These are phyloP conservation scores for Annulohypoxylon moriforme DNA, from an alignment of 495 filamentous ascomycete species.

Conservation along the genomic window DNA sequence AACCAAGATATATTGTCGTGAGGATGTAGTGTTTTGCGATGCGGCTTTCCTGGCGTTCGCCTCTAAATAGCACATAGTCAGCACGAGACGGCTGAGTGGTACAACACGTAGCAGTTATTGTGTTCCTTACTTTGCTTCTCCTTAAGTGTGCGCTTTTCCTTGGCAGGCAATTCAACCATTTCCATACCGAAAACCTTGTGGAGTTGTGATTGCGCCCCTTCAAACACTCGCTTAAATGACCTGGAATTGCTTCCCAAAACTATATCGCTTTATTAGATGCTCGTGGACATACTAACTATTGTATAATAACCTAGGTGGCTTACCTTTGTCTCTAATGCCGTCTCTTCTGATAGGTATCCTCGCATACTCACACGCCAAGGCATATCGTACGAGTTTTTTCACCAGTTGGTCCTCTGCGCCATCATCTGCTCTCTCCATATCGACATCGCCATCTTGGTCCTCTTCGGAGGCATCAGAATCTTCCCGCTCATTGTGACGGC, in stretches of 20 bases:
- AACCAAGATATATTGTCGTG: constrained; percentile 80
- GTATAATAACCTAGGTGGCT: neutral
- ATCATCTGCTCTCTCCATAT: constrained; percentile 46
- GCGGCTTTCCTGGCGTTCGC: constrained; percentile 56
- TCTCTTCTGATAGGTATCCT: constrained; percentile 78
- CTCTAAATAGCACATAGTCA: constrained; percentile 38
- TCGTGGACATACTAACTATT: neutral
- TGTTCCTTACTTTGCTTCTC: constrained; percentile 70
- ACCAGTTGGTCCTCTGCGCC: constrained; percentile 72
- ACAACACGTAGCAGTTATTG: neutral
- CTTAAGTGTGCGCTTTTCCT: constrained; percentile 82
- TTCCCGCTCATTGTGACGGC: constrained; percentile 46
- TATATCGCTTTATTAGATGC: constrained; percentile 41
- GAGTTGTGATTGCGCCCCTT: constrained; percentile 72
- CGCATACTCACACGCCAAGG: constrained; percentile 88
- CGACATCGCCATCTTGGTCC: constrained; percentile 51
- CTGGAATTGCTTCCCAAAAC: constrained; percentile 65
- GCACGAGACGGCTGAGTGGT: constrained; percentile 20
- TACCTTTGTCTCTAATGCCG: constrained; percentile 82
- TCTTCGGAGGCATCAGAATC: constrained; percentile 49
- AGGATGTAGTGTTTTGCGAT: constrained; percentile 58
- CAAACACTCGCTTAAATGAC: constrained; percentile 77
- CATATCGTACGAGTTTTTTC: constrained; percentile 92
- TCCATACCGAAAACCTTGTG: constrained; percentile 82
- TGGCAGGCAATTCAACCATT: constrained; percentile 80